Base-by-base conservation (phyloP, 371 early-diverging fungal species). In the Apophysomyces sp. region DNA sequence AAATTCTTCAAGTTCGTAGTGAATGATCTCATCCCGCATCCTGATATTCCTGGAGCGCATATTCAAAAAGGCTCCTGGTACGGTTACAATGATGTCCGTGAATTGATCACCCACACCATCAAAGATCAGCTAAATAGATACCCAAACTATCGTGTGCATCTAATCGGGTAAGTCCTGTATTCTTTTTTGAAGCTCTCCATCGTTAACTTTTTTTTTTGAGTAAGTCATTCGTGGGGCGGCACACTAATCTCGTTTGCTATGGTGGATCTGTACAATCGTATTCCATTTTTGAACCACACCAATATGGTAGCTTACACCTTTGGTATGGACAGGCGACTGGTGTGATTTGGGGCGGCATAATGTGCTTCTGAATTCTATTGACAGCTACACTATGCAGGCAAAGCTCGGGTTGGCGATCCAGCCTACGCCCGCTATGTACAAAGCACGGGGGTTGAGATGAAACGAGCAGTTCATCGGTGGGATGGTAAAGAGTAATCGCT, bases 161-260 rank as follows among this genome's bases (percentile, higher is more conserved):
- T 57, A 13, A 57, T 57, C 2, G 57, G 57, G 57, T 57, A 39
- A 39, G 27, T 26, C 32, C 0, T 26, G 24, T 4, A n/a, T 8
- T 18, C 1, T 57, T 4, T 26, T 26, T 28, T 31, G 11, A 7
- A 29, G 26, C 2, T 29, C 8, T 11, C 16, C 15, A 12, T 55
- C 32, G 12, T 18, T 16, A 30, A 16, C n/a, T 31, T 8, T 55
- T 5, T 26, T 15, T 13, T 12, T 11, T 34, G 11, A 11, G 34
- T 34, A 15, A 57, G 57, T 5, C 57, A 57, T 24, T 57, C 57
- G 5, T 57, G 37, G 26, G 57, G 57, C 15, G 57, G 57, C 8
- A 27, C 40, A 15, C 24, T 57, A 11, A 34, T 40, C 24, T 57
- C 57, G 6, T 57, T 57, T 26, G 57, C 57, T 7, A 40, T 24